phyloP scores from a whole-genome alignment of 2,329 filamentous ascomycete genomes.

The Dactylonectria macrodidyma region DNA sequence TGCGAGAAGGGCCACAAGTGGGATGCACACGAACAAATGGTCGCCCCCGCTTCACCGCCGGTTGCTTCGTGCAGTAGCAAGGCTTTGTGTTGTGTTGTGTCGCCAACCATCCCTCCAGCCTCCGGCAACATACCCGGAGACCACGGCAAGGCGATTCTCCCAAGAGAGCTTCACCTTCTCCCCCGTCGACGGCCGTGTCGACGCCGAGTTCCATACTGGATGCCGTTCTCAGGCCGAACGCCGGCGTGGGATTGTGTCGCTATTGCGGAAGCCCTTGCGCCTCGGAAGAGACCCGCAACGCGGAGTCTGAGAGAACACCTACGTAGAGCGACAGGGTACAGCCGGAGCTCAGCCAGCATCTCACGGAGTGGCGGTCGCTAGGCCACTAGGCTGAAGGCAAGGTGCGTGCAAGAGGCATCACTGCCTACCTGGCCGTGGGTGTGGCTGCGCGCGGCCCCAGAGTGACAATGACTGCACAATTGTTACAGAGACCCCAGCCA shows the following conservation, averaged over 20 bases:
- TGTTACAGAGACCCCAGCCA: constrained; percentile 41
- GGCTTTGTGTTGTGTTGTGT: not conserved
- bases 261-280: constrained; percentile 31
- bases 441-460: constrained; percentile 28
- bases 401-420: constrained; percentile 21
- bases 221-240: constrained; percentile 30
- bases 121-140: constrained; percentile 27
- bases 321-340: constrained; percentile 22
- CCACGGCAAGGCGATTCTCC: constrained; percentile 19
- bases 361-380: constrained; percentile 37
- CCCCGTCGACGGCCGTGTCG: constrained; percentile 25
- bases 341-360: constrained; percentile 36
- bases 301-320: constrained; percentile 28
- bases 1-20: constrained; percentile 23
- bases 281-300: constrained; percentile 34
- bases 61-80: constrained; percentile 29
- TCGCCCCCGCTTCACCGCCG: constrained; percentile 38
- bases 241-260: constrained; percentile 30
- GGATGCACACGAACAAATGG: constrained; percentile 26
- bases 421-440: constrained; percentile 14
- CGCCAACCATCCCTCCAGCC: constrained; percentile 26
- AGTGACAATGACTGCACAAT: constrained; percentile 15
- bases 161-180: constrained; percentile 24
- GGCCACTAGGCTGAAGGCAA: constrained; percentile 22
- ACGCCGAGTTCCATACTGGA: constrained; percentile 27